Base-by-base conservation (phyloP, 2,329 filamentous ascomycete species). In the Neonectria sp. region DNA sequence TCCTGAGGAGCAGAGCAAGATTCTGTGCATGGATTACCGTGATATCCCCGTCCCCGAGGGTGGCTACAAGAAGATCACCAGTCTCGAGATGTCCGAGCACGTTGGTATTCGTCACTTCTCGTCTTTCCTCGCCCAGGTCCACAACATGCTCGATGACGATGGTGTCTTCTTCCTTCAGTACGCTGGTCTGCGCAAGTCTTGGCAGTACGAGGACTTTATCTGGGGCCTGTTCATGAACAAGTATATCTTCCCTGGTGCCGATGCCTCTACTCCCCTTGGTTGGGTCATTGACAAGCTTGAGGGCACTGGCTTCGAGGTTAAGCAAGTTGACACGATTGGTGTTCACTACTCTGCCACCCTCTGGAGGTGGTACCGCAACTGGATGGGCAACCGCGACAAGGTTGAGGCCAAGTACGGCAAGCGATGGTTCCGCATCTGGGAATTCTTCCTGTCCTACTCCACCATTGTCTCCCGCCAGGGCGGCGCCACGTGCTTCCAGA, bases 161-260 rank as follows among this genome's bases (percentile, higher is more conserved):
- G 96, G 96, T 81, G 90, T 94, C 73, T 97, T 98, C 86, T 98
- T 96, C 89, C 88, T 98, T 68, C 96, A 98, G 83, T 95, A 97
- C 76, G 95, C 95, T 76, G 96, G 96, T 84, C 89, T 99, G 69
- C 92, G 96, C 76, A 97, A 97, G 86, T 86, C 89, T 71, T 98
- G 96, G 96, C 96, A 98, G 83, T 98, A 97, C 79, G 95, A 98
- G 87, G 95, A 98, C 84, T 89, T 98, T 58, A 93, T 95, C 82
- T 98, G 96, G 96, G 96, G 96, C 80, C 89, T 98, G 53, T 98
- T 98, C 89, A 97, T 98, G 95, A 98, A 98, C 91, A 98, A 97
- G 86, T 97, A 98, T 83, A 88, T 98, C 81, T 98, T 98, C 89
- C 96, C 95, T 37, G 96, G 96, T 80, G 96, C 96, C 58, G 96